phyloP scores from a whole-genome alignment of 441 rosid species.

The Jatropha multifida region DNA sequence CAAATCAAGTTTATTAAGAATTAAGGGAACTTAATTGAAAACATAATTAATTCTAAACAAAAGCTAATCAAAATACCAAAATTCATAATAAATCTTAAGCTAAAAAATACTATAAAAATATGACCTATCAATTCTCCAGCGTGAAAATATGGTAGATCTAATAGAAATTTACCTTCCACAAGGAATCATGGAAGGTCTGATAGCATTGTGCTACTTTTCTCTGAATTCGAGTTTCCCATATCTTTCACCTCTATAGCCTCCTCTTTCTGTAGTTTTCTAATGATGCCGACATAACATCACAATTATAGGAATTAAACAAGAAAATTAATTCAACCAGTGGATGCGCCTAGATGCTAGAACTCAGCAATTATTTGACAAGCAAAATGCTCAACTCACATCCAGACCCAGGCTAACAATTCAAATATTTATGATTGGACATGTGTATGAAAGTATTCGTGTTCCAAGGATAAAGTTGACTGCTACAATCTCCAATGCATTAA shows the following conservation, averaged over 20 bases:
- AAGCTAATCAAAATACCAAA: too few species aligned
- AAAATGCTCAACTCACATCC: too few species aligned
- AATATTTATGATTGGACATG: too few species aligned
- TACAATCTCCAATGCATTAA: neutral
- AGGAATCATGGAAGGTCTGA: constrained; percentile 57
- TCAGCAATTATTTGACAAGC: neutral
- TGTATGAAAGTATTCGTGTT: neutral
- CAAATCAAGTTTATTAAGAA: too few species aligned
- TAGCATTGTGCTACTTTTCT: constrained; percentile 66
- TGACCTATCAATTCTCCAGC: neutral
- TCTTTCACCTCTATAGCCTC: constrained; percentile 93
- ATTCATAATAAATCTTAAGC: too few species aligned
- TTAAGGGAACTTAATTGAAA: too few species aligned
- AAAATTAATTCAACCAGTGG: neutral
- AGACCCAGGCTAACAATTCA: too few species aligned
- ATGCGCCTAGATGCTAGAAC: neutral
- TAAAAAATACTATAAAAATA: too few species aligned
- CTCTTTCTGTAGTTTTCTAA: constrained; percentile 92
- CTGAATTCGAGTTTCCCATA: constrained; percentile 83
- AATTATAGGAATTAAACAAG: neutral
- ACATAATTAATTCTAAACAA: too few species aligned
- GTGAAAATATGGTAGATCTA: neutral
- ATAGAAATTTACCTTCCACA: constrained; percentile 63
- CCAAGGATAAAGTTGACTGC: neutral
- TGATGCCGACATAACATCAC: constrained; percentile 7